A percentile compares a stretch with the other conserved stretches of the same genome.
phyloP scores from a whole-genome alignment of 2,329 filamentous ascomycete genomes.

The Aspergillus sp. region DNA sequence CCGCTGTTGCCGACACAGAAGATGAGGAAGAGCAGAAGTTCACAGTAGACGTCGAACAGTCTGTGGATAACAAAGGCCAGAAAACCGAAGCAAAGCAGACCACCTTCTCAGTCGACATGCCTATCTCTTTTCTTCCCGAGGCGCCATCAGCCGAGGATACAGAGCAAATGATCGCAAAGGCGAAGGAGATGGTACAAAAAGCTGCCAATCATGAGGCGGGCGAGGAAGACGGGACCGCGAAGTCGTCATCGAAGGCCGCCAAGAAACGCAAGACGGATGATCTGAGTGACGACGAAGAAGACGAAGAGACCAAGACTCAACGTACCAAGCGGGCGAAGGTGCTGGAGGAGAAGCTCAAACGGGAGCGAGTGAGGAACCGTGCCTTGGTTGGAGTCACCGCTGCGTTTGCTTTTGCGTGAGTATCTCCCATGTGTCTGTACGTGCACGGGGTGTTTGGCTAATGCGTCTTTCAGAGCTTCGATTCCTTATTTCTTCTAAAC shows the following conservation, averaged over 20 bases:
- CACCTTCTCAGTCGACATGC: conserved; percentile 67
- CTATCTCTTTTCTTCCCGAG: conserved; percentile 54
- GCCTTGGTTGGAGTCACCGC: conserved; percentile 79
- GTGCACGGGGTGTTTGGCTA: conserved; percentile 7
- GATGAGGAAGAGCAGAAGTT: conserved; percentile 40
- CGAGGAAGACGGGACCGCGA: conserved; percentile 29
- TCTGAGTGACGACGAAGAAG: conserved; percentile 46
- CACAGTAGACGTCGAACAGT: conserved; percentile 62
- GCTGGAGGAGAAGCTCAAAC: conserved; percentile 68
- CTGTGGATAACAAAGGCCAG: conserved; percentile 41
- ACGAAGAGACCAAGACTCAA: conserved; percentile 36
- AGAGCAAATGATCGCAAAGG: conserved; percentile 73
- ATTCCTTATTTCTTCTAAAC: conserved; percentile 42
- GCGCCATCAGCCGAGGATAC: conserved; percentile 70
- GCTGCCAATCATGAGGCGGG: conserved; percentile 45
- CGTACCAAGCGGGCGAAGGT: conserved; percentile 62
- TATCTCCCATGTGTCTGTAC: conserved; percentile 19
- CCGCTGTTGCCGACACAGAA: conserved; percentile 7
- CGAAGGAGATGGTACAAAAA: conserved; percentile 77
- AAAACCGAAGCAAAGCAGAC: conserved; percentile 63
- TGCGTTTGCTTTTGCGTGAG: conserved; percentile 84
- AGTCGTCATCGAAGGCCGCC: conserved; percentile 27
- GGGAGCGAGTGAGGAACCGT: conserved; percentile 76
- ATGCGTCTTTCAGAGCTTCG: conserved; percentile 29
- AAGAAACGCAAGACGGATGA: conserved; percentile 70